Conservation (phyloP, 768 basidiomycete genomes). For the Tricholoma furcatifolium region DNA sequence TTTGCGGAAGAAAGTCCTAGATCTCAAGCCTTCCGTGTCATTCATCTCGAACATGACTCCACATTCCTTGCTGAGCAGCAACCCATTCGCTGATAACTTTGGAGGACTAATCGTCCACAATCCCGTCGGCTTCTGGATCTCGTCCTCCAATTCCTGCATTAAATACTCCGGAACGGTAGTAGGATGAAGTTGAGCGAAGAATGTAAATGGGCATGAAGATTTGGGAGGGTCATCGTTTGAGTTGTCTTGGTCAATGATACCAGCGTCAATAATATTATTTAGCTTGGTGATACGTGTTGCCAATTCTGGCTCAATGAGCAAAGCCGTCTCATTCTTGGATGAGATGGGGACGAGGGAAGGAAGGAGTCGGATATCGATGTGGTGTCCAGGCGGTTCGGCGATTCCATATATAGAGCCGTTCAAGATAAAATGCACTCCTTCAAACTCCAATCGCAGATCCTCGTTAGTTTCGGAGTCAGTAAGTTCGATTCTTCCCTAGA, state of each 20-base stretch:
- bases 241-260: constrained; percentile 56
- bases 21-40: constrained; percentile 70
- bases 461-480: constrained; percentile 48
- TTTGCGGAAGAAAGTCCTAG: constrained; percentile 70
- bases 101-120: constrained; percentile 58
- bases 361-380: constrained; percentile 64
- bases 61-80: constrained; percentile 79
- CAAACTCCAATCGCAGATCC: constrained; percentile 69
- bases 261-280: constrained; percentile 63
- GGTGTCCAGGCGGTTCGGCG: constrained; percentile 54
- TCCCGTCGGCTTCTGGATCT: constrained; percentile 74
- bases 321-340: constrained; percentile 56
- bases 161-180: constrained; percentile 47
- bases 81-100: constrained; percentile 55
- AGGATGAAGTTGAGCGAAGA: constrained; percentile 65
- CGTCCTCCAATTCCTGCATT: constrained; percentile 72
- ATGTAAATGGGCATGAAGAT: constrained; percentile 61
- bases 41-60: constrained; percentile 70
- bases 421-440: constrained; percentile 71
- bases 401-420: constrained; percentile 80
- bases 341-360: constrained; percentile 63
- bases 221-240: constrained; percentile 40
- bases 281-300: constrained; percentile 55
- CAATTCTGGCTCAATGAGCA: constrained; percentile 59
- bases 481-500: constrained; percentile 73